Conservation (phyloP, 2,329 filamentous ascomycete genomes). For the Tricladium varicosporioides region DNA sequence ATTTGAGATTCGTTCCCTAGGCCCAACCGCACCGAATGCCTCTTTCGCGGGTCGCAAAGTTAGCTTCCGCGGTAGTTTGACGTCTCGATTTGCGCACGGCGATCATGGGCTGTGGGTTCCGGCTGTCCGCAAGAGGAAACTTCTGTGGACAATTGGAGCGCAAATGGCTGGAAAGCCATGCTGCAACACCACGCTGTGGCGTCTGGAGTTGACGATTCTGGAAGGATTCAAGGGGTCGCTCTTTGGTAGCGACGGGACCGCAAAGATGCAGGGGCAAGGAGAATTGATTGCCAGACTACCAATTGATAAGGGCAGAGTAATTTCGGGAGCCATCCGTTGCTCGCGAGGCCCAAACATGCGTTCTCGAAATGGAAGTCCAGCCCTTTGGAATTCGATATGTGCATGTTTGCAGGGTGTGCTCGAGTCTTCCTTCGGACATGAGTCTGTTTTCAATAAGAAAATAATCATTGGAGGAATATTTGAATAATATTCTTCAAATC, state of each 20-base stretch:
- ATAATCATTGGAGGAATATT: too few species aligned
- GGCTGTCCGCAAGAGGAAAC: neutral
- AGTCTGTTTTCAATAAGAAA: too few species aligned
- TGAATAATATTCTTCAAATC: too few species aligned
- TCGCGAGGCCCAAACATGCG: too few species aligned
- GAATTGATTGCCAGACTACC: too few species aligned
- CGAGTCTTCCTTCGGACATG: too few species aligned
- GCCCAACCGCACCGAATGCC: neutral
- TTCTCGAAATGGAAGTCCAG: too few species aligned
- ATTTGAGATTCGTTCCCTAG: too few species aligned
- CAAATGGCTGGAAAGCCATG: too few species aligned
- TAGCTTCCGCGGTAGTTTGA: conserved; percentile 2
- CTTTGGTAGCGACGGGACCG: neutral
- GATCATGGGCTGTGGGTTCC: neutral
- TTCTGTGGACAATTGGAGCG: neutral
- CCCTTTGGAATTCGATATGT: too few species aligned
- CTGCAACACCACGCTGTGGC: neutral
- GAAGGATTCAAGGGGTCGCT: neutral
- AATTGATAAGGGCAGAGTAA: neutral
- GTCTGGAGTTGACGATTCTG: neutral
- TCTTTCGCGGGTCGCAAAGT: conserved; percentile 3
- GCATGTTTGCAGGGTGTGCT: too few species aligned
- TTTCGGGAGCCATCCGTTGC: neutral
- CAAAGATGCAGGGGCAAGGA: too few species aligned
- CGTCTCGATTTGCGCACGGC: conserved; percentile 5